A percentile compares a stretch with the other conserved stretches of the same genome.
phyloP scores from a whole-genome alignment of 495 filamentous ascomycete species.

The Chlorociboria aeruginascens region DNA sequence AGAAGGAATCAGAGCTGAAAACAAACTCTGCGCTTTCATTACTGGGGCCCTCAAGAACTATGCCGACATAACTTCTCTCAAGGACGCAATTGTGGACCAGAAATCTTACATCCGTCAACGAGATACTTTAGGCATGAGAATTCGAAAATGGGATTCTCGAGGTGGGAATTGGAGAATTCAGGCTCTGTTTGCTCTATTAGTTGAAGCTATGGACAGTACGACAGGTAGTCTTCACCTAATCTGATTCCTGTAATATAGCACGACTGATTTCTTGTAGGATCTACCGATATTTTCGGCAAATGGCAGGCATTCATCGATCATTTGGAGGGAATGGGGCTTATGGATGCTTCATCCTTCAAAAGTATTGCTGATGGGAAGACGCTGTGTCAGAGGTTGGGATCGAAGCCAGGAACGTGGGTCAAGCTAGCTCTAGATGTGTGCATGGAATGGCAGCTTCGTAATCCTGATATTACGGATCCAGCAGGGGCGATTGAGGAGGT shows the following conservation, averaged over 20 bases:
- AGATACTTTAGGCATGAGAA: constrained; percentile 54
- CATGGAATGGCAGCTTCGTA: constrained; percentile 74
- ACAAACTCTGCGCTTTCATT: constrained; percentile 57
- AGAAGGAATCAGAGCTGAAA: constrained; percentile 71
- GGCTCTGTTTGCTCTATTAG: constrained; percentile 55
- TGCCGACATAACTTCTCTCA: constrained; percentile 45
- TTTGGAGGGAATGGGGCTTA: constrained; percentile 36
- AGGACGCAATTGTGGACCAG: constrained; percentile 33
- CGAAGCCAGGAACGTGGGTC: constrained; percentile 67
- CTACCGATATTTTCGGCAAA: constrained; percentile 23
- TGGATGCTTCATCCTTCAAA: constrained; percentile 40
- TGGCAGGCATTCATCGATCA: constrained; percentile 47
- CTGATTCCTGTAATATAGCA: constrained; percentile 18
- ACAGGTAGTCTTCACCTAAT: constrained; percentile 22
- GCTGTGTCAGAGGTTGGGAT: constrained; percentile 44
- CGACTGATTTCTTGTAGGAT: constrained; percentile 16
- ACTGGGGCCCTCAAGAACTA: constrained; percentile 47
- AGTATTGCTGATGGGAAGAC: constrained; percentile 53
- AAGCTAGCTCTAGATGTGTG: constrained; percentile 55
- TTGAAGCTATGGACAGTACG: constrained; percentile 41
- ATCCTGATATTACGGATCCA: constrained; percentile 41
- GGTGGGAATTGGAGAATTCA: constrained; percentile 63
- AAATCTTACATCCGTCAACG: constrained; percentile 24
- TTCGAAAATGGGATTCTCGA: constrained; percentile 58
- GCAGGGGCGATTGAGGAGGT: constrained; percentile 56